Percentiles rank a stretch among this genome's conserved stretches.
These are phyloP conservation scores for Dittrichia graveolens DNA, from an alignment of 129 eudicot genomes.

Conservation along the genomic window DNA sequence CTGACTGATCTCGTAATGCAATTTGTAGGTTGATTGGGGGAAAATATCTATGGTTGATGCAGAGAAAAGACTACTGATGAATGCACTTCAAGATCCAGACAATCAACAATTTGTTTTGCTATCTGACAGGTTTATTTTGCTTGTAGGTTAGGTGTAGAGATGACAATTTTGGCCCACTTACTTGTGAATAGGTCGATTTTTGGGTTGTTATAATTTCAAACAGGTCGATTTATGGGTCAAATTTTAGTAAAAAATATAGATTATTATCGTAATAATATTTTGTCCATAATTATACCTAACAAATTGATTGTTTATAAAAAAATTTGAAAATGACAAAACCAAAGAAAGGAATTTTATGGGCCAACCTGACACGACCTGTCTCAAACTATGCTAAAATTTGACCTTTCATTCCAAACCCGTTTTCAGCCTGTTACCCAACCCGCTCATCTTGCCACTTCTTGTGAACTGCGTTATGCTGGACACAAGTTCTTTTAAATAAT, in stretches of 20 bases:
- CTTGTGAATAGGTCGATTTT: background rate
- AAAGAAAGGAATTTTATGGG: background rate
- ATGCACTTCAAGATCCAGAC: slow-evolving; percentile 61
- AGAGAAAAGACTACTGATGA: slow-evolving; percentile 58
- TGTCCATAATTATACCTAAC: background rate
- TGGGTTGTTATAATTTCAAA: background rate
- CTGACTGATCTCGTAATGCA: slow-evolving; percentile 8
- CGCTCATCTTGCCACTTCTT: background rate
- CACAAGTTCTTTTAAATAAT: background rate
- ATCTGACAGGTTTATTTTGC: slow-evolving; percentile 55
- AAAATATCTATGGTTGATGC: slow-evolving; percentile 73
- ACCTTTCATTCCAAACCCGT: background rate
- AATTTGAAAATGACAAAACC: background rate
- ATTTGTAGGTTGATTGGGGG: slow-evolving; percentile 64
- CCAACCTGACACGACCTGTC: background rate
- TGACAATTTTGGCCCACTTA: background rate
- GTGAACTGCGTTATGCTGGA: slow-evolving; percentile 1
- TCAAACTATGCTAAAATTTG: background rate
- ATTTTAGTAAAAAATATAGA: no score
- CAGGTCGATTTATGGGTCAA: background rate
- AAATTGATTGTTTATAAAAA: background rate
- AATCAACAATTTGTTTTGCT: slow-evolving; percentile 70
- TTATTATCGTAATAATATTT: background rate
- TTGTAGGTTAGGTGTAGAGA: background rate
- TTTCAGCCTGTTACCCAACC: background rate